These are phyloP conservation scores for Leishmania turanica DNA, from an alignment of 208 protist species.

Conservation along the genomic window DNA sequence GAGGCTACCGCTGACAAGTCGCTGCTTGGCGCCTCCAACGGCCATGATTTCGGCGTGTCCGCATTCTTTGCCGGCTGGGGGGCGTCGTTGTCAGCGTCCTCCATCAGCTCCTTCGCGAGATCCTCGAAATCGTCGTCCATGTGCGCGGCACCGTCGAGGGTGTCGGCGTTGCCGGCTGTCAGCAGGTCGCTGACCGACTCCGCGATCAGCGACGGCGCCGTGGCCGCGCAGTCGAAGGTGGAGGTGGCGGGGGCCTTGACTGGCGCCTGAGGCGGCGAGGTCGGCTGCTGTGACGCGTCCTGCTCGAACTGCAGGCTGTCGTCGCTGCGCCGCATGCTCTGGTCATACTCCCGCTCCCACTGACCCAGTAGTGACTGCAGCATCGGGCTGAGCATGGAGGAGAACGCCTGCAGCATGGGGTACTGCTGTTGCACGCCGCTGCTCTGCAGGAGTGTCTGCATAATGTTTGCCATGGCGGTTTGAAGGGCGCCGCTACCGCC, in stretches of 20 bases:
- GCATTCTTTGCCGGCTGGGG: not conserved
- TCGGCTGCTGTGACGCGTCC: not conserved
- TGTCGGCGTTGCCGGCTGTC: too few relatives aligned
- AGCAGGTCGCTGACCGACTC: too few relatives aligned
- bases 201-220: too few relatives aligned
- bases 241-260: not conserved
- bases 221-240: too few relatives aligned
- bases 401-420: conserved; percentile 13
- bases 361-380: conserved; percentile 15
- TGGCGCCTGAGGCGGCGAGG: not conserved
- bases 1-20: not conserved
- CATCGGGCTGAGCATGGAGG: conserved; percentile 17
- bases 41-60: not conserved
- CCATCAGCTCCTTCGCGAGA: conserved; percentile 24
- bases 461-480: conserved; percentile 8
- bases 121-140: conserved; percentile 13
- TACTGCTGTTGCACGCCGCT: conserved; percentile 1
- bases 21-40: not conserved
- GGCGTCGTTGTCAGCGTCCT: conserved; percentile 1
- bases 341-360: conserved; percentile 36
- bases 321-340: conserved; percentile 7
- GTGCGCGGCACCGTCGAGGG: not conserved
- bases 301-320: conserved; percentile 25
- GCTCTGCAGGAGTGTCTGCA: conserved; percentile 10
- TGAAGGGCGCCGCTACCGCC: conserved; percentile 12